phyloP scores from a whole-genome alignment of 202 grass and related monocot species.

The Saccharum hybrid region DNA sequence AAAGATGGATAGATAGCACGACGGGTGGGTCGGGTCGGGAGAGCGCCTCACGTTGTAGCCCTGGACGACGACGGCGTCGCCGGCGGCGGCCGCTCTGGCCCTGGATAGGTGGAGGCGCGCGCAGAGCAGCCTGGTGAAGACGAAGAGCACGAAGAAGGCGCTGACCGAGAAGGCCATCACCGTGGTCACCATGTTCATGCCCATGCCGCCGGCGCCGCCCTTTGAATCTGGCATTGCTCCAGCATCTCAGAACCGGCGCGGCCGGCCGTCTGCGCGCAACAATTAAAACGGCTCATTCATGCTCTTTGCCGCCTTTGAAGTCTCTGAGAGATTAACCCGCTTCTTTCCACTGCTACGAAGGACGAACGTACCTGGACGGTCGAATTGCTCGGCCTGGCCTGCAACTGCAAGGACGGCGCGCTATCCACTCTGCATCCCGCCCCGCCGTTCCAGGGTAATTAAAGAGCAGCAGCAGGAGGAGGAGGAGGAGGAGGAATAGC shows the following conservation, averaged over 20 bases:
- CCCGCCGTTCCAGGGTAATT: background rate
- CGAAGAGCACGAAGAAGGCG: slow-evolving; percentile 94
- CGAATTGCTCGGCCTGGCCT: background rate
- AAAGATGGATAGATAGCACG: background rate
- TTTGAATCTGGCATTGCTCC: slow-evolving; percentile 47
- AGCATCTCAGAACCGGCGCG: slow-evolving; percentile 29
- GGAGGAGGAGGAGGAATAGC: background rate
- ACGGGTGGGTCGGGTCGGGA: no score
- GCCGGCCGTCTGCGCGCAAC: background rate
- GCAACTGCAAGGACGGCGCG: background rate
- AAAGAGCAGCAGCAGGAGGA: background rate
- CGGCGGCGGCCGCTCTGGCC: slow-evolving; percentile 34
- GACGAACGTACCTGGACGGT: background rate
- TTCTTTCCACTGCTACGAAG: background rate
- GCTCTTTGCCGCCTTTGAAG: background rate
- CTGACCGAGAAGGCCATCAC: slow-evolving; percentile 93
- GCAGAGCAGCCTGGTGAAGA: slow-evolving; percentile 92
- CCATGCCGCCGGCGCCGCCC: slow-evolving; percentile 55
- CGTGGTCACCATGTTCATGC: slow-evolving; percentile 87
- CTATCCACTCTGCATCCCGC: background rate
- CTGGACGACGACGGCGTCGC: slow-evolving; percentile 19
- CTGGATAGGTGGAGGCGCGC: slow-evolving; percentile 71
- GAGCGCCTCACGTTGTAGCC: slow-evolving; percentile 33
- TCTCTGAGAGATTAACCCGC: no score
- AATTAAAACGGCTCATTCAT: background rate